These are phyloP conservation scores for Globisporangium iwayamae DNA, from an alignment of 352 stramenopile genomes.

Conservation along the genomic window DNA sequence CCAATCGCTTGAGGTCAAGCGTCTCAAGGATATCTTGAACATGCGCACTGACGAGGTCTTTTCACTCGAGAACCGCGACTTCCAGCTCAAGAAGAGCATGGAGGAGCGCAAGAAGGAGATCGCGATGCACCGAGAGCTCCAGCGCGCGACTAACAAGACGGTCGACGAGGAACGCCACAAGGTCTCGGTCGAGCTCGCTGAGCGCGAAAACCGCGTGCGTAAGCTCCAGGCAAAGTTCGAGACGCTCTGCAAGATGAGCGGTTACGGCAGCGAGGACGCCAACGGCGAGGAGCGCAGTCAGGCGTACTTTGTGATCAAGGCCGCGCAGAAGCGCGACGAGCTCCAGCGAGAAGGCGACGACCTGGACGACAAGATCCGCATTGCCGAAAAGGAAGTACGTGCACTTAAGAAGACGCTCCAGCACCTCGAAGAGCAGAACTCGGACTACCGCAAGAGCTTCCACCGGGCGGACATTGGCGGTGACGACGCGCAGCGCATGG, in stretches of 20 bases:
- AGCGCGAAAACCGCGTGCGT: slow-evolving; percentile 83
- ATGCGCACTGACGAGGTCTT: slow-evolving; percentile 90
- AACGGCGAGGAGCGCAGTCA: slow-evolving; percentile 86
- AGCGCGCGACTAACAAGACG: slow-evolving; percentile 82
- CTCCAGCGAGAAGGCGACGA: slow-evolving; percentile 94
- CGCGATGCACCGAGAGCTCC: slow-evolving; percentile 83
- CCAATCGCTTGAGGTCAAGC: slow-evolving; percentile 91
- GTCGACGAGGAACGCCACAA: slow-evolving; percentile 94
- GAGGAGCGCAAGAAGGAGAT: slow-evolving; percentile 93
- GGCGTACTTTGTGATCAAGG: slow-evolving; percentile 95
- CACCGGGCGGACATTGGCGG: slow-evolving; percentile 85
- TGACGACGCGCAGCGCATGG: slow-evolving; percentile 84
- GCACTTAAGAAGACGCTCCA: slow-evolving; percentile 92
- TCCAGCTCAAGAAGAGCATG: slow-evolving; percentile 93
- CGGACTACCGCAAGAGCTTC: slow-evolving; percentile 93
- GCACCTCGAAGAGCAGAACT: slow-evolving; percentile 92
- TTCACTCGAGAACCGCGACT: slow-evolving; percentile 92
- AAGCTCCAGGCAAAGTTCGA: slow-evolving; percentile 95
- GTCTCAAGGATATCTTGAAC: slow-evolving; percentile 88
- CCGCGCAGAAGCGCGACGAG: slow-evolving; percentile 94
- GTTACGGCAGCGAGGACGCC: slow-evolving; percentile 58
- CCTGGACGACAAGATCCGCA: slow-evolving; percentile 92
- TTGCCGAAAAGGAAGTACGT: slow-evolving; percentile 91
- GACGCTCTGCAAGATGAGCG: slow-evolving; percentile 80
- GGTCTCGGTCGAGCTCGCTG: slow-evolving; percentile 87